Percentiles rank a stretch among this genome's conserved stretches.
Conservation (phyloP, 1,284 basidiomycete species). For the Cryptococcus deneoformans region DNA sequence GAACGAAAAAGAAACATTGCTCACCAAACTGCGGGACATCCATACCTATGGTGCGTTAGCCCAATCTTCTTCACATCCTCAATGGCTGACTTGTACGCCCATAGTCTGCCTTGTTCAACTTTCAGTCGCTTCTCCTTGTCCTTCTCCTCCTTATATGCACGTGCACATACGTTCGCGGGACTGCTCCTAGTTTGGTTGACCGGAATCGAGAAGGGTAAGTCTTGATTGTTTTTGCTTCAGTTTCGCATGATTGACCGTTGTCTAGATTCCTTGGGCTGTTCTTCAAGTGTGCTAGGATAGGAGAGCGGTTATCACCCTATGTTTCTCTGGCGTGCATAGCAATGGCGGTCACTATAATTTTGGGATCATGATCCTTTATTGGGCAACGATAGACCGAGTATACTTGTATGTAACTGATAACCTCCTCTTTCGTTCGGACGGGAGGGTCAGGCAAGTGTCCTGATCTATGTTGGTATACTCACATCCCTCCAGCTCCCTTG, state of each 20-base stretch:
- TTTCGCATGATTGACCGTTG: neutral
- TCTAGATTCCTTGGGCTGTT: constrained; percentile 81
- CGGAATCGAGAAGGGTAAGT: constrained; percentile 90
- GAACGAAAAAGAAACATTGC: no score
- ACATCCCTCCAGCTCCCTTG: no score
- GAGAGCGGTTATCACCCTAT: constrained; percentile 78
- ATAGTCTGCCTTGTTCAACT: constrained; percentile 97
- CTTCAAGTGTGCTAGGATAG: constrained; percentile 90
- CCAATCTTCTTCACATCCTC: neutral
- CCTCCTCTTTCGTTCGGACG: neutral
- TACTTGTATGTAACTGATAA: constrained; percentile 1
- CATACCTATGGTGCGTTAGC: neutral
- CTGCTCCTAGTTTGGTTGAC: constrained; percentile 85
- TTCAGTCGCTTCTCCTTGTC: constrained; percentile 90
- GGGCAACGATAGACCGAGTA: neutral
- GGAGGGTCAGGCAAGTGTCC: no score
- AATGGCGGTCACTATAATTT: constrained; percentile 67
- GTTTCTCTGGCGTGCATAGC: constrained; percentile 72
- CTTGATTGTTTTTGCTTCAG: neutral
- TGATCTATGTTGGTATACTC: no score
- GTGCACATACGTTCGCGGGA: constrained; percentile 90
- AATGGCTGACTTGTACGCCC: constrained; percentile 1
- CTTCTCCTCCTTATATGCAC: constrained; percentile 94
- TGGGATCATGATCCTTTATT: constrained; percentile 44
- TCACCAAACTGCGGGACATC: no score